Conservation (phyloP, 2,329 filamentous ascomycete species). For the Colletotrichum sp. region DNA sequence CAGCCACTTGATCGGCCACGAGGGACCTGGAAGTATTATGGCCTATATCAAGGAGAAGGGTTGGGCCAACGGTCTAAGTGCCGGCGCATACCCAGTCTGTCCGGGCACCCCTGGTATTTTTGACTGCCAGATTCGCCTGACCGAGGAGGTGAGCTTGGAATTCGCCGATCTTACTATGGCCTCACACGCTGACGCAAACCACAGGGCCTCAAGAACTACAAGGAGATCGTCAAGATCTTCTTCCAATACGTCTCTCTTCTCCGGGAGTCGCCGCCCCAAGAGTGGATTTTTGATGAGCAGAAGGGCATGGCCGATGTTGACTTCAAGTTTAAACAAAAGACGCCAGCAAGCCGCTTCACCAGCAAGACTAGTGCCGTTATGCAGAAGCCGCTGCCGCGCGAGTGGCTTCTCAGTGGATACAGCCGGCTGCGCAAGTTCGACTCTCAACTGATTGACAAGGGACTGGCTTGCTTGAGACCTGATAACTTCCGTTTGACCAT, state of each 20-base stretch:
- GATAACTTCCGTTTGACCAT: conserved; percentile 90
- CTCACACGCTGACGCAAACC: conserved; percentile 3
- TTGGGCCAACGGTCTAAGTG: conserved; percentile 84
- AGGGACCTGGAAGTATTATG: conserved; percentile 91
- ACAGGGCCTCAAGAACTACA: conserved; percentile 76
- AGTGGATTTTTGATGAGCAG: conserved; percentile 95
- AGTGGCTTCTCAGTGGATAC: conserved; percentile 85
- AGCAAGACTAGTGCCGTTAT: conserved; percentile 85
- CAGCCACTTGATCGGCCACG: conserved; percentile 88
- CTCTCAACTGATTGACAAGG: conserved; percentile 74
- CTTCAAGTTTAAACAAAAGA: conserved; percentile 95
- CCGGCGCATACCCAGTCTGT: conserved; percentile 77
- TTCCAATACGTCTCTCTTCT: conserved; percentile 94
- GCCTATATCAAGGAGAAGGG: conserved; percentile 89
- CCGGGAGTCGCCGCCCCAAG: conserved; percentile 77
- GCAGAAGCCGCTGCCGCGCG: conserved; percentile 87
- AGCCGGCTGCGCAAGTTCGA: conserved; percentile 82
- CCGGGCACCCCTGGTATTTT: conserved; percentile 81
- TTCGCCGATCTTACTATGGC: neutral
- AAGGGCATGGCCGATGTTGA: conserved; percentile 90
- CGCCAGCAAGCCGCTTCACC: conserved; percentile 85
- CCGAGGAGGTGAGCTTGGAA: conserved; percentile 69
- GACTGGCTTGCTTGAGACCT: conserved; percentile 75
- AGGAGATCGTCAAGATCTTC: conserved; percentile 80
- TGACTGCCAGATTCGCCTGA: conserved; percentile 79